Conservation (phyloP, 2,329 filamentous ascomycete species). For the Fusarium guadeloupense region DNA sequence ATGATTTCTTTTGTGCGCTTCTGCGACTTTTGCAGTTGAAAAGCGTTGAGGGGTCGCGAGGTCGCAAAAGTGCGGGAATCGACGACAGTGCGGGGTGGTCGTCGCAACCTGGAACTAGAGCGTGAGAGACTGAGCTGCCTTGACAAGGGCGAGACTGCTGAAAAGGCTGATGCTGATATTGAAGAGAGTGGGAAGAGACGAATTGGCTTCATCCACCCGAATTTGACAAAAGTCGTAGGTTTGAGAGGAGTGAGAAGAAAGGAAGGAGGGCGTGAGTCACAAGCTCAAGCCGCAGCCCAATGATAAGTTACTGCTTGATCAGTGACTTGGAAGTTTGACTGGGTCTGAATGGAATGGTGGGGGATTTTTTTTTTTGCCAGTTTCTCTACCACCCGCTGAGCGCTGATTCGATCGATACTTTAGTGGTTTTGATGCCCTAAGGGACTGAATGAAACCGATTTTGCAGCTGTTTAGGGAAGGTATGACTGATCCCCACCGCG, state of each 20-base stretch:
- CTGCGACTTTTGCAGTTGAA: slow-evolving; percentile 42
- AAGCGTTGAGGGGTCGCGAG: slow-evolving; percentile 45
- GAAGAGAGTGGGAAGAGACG: slow-evolving; percentile 31
- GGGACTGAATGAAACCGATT: too few species aligned
- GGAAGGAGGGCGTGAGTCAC: slow-evolving; percentile 42
- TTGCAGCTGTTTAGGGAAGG: slow-evolving; percentile 6
- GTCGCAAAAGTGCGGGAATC: slow-evolving; percentile 44
- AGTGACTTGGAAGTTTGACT: slow-evolving; percentile 10
- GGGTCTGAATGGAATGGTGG: slow-evolving; percentile 37
- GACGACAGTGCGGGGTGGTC: slow-evolving; percentile 34
- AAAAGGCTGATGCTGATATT: slow-evolving; percentile 13
- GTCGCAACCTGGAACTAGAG: slow-evolving; percentile 29
- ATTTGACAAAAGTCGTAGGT: slow-evolving; percentile 25
- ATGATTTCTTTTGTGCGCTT: slow-evolving; percentile 48
- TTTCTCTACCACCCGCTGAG: slow-evolving; percentile 24
- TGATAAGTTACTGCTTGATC: slow-evolving; percentile 10
- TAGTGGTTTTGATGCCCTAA: slow-evolving; percentile 35
- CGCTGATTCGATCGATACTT: slow-evolving; percentile 40
- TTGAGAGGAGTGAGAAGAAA: slow-evolving; percentile 27
- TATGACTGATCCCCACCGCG: slow-evolving; percentile 16
- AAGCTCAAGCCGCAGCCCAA: slow-evolving; percentile 29
- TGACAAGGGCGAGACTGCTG: slow-evolving; percentile 26
- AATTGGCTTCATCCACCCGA: slow-evolving; percentile 46
- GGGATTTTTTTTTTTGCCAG: slow-evolving; percentile 33
- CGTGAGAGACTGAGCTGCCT: slow-evolving; percentile 30